Conservation (phyloP, 2,329 filamentous ascomycete species). For the Fusarium nurragi region DNA sequence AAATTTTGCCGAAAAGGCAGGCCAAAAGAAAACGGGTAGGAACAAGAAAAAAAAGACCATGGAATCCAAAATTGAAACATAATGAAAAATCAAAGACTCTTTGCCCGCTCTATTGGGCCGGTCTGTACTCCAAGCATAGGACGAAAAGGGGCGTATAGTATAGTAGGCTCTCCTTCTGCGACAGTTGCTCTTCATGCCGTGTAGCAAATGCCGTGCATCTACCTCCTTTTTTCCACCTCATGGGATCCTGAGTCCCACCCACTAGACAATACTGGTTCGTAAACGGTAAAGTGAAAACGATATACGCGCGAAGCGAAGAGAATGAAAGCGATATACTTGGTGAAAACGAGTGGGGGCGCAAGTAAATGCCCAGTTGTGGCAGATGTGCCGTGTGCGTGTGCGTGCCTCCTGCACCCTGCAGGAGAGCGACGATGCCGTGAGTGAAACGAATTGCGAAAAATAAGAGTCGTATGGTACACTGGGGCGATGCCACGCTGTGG, state of each 20-base stretch:
- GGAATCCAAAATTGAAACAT: conserved; percentile 15
- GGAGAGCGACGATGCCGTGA: conserved; percentile 29
- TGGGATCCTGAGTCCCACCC: conserved; percentile 36
- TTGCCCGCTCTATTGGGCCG: conserved; percentile 12
- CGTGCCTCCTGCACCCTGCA: background rate
- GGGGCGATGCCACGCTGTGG: conserved; percentile 2
- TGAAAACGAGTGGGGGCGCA: conserved; percentile 34
- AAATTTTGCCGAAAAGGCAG: conserved; percentile 22
- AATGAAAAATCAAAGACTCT: conserved; percentile 25
- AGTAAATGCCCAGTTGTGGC: conserved; percentile 33
- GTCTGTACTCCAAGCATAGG: conserved; percentile 41
- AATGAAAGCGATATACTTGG: conserved; percentile 30
- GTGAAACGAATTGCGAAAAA: conserved; percentile 36
- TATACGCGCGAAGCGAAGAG: conserved; percentile 30
- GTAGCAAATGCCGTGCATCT: conserved; percentile 41
- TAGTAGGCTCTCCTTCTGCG: conserved; percentile 26
- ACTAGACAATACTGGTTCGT: conserved; percentile 45
- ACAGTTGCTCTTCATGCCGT: conserved; percentile 43
- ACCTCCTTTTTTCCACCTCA: conserved; percentile 28
- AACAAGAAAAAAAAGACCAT: conserved; percentile 3
- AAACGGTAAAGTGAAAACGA: conserved; percentile 27
- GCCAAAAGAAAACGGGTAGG: conserved; percentile 26
- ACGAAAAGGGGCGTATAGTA: conserved; percentile 26
- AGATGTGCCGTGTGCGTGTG: conserved; percentile 32
- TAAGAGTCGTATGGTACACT: conserved; percentile 35